Base-by-base conservation (phyloP, 495 filamentous ascomycete genomes). In the Pyrenula aspistea region DNA sequence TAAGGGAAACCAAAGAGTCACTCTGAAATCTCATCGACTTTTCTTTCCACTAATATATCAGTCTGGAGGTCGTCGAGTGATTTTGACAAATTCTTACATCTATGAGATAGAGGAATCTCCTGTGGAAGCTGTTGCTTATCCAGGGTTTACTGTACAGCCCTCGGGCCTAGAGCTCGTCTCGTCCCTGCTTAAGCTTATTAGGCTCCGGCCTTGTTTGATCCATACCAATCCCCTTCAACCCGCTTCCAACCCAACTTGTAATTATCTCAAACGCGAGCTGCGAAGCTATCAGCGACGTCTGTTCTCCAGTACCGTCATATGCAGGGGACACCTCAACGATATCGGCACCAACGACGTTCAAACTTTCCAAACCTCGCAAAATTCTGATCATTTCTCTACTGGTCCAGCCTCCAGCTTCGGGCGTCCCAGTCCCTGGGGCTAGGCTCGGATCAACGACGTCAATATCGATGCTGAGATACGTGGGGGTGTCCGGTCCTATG, bases 241-340 rank as follows among this genome's bases (percentile, higher is more conserved):
- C 65, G 62, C 69, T 68, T 69, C 81, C 83, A 0, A 84, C 82
- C 75, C 84, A 83, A 22, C 79, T 75, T 23, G 76, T 86, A 64
- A 87, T 62, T 15, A 87, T 73, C 71, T 87, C 84, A 62, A 79
- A 87, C 21, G 79, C 78, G 20, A 82, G 71, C 67, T 77, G 71
- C 1, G 76, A 74, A 0, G 75, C 74, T 2, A 75, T 73, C 10
- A 79, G 61, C 1, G 67, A 67, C 0, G 76, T 77, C 8, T 67
- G 74, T 61, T 78, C 74, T 10, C 73, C 77, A 2, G 64, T 54
- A 20, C 68, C 71, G 58, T 78, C 75, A 60, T 78, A 77, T 49
- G 75, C 67, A 8, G 77, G 76, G 24, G 70, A 69, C 10, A 79
- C 75, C 58, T 79, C 75, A 22, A 78, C 74, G 2, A 68, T 59